A percentile compares a stretch with the other conserved stretches of the same genome.
These are phyloP conservation scores for Malus hybrid DNA, from an alignment of 331 rosid species.

Conservation along the genomic window DNA sequence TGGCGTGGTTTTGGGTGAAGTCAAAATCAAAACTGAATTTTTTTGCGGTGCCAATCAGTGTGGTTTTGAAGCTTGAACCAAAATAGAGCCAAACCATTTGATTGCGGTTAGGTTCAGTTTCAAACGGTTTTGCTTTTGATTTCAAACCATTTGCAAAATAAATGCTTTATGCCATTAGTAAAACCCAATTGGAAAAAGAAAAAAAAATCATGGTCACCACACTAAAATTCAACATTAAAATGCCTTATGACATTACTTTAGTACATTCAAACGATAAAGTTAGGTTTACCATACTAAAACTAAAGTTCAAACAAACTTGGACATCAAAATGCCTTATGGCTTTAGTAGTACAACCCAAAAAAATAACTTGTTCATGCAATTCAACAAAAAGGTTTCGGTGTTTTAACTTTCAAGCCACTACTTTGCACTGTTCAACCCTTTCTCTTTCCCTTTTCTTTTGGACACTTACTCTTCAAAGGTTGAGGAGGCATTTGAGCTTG, in stretches of 20 bases:
- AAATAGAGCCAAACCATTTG: too few relatives aligned
- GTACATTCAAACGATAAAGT: too few relatives aligned
- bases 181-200: too few relatives aligned
- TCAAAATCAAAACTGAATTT: too few relatives aligned
- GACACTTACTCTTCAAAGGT: not conserved
- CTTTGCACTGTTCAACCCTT: not conserved
- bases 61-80: not conserved
- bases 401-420: too few relatives aligned
- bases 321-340: not conserved
- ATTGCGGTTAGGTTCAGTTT: not conserved
- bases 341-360: too few relatives aligned
- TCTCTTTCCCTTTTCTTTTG: not conserved
- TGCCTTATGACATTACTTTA: too few relatives aligned
- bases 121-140: rapidly evolving
- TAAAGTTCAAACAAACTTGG: not conserved
- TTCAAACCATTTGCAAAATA: not conserved
- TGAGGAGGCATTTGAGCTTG: not conserved
- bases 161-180: not conserved
- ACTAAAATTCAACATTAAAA: not conserved
- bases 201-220: not conserved
- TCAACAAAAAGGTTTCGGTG: too few relatives aligned
- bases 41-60: too few relatives aligned
- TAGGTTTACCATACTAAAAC: not conserved
- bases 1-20: too few relatives aligned
- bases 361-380: not conserved